Percentiles rank a stretch among this genome's conserved stretches.
These are phyloP conservation scores for Arachnomyces sp. DNA, from an alignment of 2,329 filamentous ascomycete species.

Conservation along the genomic window DNA sequence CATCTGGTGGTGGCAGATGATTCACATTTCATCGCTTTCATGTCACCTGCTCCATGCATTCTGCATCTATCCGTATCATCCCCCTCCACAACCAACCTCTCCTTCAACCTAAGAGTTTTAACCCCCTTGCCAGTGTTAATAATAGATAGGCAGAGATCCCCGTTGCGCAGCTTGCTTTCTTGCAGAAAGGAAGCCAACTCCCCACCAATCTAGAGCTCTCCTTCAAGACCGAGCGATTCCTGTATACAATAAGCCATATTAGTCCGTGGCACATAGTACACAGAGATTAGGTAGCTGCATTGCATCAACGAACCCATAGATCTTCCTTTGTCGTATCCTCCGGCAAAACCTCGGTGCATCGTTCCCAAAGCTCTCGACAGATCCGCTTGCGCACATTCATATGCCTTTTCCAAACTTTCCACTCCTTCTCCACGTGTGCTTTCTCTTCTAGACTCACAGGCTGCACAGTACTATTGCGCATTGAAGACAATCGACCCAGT, in stretches of 20 bases:
- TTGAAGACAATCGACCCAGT: constrained; percentile 30
- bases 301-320: constrained; percentile 37
- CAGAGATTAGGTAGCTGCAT: neutral
- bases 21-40: too few species aligned
- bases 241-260: constrained; percentile 11
- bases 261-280: neutral
- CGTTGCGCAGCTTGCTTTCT: neutral
- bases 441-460: constrained; percentile 42
- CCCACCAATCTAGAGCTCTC: constrained; percentile 19
- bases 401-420: constrained; percentile 37
- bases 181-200: constrained; percentile 8
- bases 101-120: too few species aligned
- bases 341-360: constrained; percentile 41
- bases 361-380: constrained; percentile 44
- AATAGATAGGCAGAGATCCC: too few species aligned
- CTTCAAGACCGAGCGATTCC: constrained; percentile 34
- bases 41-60: too few species aligned
- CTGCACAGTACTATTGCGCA: constrained; percentile 36
- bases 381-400: constrained; percentile 41
- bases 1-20: too few species aligned
- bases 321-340: constrained; percentile 41
- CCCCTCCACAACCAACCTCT: too few species aligned
- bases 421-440: constrained; percentile 39
- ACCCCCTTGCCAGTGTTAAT: too few species aligned
- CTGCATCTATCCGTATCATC: too few species aligned